Evolutionary conservation across 2,329 filamentous ascomycete genomes (phyloP).

Genomic region (Diaporthe longicolla): DNA sequence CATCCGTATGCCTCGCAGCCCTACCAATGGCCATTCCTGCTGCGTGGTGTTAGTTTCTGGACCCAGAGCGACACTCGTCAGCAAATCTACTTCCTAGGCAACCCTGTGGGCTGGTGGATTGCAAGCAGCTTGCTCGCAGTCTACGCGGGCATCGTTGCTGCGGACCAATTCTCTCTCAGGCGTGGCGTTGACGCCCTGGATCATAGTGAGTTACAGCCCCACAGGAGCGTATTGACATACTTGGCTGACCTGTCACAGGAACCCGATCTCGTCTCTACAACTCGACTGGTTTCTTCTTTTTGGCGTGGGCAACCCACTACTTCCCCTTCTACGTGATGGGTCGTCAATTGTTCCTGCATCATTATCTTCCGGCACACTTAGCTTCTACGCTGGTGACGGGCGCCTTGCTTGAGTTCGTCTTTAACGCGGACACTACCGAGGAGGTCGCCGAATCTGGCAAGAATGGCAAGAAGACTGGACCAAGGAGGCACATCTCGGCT

Average conservation of each 20-base stretch:
- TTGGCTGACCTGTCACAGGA: constrained; percentile 65
- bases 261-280: constrained; percentile 96
- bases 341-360: constrained; percentile 96
- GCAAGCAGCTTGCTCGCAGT: constrained; percentile 92
- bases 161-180: constrained; percentile 93
- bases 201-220: constrained; percentile 77
- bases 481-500: constrained; percentile 78
- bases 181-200: constrained; percentile 95
- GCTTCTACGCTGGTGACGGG: constrained; percentile 92
- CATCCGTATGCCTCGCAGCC: constrained; percentile 96
- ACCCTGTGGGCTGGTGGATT: constrained; percentile 98
- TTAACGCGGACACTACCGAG: constrained; percentile 84
- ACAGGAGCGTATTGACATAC: not conserved
- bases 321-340: constrained; percentile 99
- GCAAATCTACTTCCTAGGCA: constrained; percentile 99
- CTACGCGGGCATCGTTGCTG: constrained; percentile 90
- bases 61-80: constrained; percentile 94
- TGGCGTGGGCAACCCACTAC: constrained; percentile 98
- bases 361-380: constrained; percentile 95
- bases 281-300: constrained; percentile 98
- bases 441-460: constrained; percentile 62
- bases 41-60: constrained; percentile 99
- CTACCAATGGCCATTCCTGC: constrained; percentile 97
- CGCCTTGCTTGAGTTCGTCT: constrained; percentile 94
- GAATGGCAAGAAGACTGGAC: constrained; percentile 61